phyloP scores from a whole-genome alignment of 2,329 filamentous ascomycete species.

The Aureobasidium musti region DNA sequence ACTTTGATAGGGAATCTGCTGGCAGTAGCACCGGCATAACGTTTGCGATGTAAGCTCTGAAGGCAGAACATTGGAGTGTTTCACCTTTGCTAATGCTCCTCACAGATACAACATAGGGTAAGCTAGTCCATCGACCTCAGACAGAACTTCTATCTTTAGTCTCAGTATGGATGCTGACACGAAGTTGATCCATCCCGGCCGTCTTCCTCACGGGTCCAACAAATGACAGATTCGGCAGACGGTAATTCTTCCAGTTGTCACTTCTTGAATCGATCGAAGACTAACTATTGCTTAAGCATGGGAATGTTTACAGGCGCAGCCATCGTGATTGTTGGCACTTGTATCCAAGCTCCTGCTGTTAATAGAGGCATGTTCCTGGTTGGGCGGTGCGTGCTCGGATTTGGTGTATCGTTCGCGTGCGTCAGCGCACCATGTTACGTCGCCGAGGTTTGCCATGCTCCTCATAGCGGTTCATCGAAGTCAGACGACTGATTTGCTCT shows the following conservation, averaged over 20 bases:
- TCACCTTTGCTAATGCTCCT: conserved; percentile 15
- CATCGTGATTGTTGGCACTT: conserved; percentile 62
- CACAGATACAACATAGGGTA: conserved; percentile 46
- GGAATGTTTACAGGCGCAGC: conserved; percentile 56
- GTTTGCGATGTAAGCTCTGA: conserved; percentile 53
- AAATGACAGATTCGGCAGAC: conserved; percentile 35
- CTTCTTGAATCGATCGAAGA: too few relatives aligned
- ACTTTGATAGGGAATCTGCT: conserved; percentile 2
- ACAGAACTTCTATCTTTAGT: too few relatives aligned
- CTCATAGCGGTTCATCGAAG: neutral
- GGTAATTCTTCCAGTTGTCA: too few relatives aligned
- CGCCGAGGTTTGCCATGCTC: conserved; percentile 39
- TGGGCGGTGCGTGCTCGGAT: conserved; percentile 64
- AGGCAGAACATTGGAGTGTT: conserved; percentile 41
- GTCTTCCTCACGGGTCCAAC: conserved; percentile 39
- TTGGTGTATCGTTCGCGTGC: conserved; percentile 62
- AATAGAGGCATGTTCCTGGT: conserved; percentile 58
- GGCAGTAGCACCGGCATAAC: conserved; percentile 48
- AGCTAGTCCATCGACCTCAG: too few relatives aligned
- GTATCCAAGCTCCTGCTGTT: conserved; percentile 53
- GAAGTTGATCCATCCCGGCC: conserved; percentile 46
- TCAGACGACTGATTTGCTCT: neutral
- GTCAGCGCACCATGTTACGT: conserved; percentile 65
- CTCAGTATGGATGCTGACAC: too few relatives aligned
- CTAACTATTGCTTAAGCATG: too few relatives aligned